Evolutionary conservation across 345 rosid genomes (phyloP).

Genomic region (Lumnitzera racemosa): DNA sequence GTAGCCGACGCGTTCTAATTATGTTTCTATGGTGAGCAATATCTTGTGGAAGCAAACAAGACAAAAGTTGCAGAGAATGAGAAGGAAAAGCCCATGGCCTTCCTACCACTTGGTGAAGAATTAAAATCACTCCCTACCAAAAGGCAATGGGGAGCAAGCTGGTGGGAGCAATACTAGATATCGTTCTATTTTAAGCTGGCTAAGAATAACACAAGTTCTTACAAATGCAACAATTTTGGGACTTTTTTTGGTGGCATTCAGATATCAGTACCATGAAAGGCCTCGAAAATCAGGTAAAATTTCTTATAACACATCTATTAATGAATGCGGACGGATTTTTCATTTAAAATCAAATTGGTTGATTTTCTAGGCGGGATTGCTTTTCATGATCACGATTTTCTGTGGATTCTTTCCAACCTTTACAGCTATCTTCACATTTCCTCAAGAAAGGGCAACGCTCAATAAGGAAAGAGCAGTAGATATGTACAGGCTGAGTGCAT

Average conservation of each 20-base stretch:
- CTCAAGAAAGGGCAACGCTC: slow-evolving; percentile 94
- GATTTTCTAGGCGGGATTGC: slow-evolving; percentile 69
- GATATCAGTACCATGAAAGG: slow-evolving; percentile 48
- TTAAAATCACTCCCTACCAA: slow-evolving; percentile 43
- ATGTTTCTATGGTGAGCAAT: slow-evolving; percentile 29
- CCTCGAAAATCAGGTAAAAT: slow-evolving; percentile 76
- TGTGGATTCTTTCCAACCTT: slow-evolving; percentile 98
- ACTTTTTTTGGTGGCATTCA: slow-evolving; percentile 92
- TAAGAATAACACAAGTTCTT: slow-evolving; percentile 84
- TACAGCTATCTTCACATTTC: slow-evolving; percentile 92
- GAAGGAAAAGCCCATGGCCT: slow-evolving; percentile 64
- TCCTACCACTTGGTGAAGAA: slow-evolving; percentile 65
- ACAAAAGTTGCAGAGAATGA: slow-evolving; percentile 56
- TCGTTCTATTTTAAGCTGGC: slow-evolving; percentile 87
- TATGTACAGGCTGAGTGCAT: slow-evolving; percentile 90
- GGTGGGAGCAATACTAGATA: slow-evolving; percentile 78
- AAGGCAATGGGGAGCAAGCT: slow-evolving; percentile 86
- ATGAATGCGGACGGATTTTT: too few species aligned
- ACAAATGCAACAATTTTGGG: slow-evolving; percentile 83
- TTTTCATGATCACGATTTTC: slow-evolving; percentile 89
- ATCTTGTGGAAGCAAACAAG: slow-evolving; percentile 84
- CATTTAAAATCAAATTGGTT: too few species aligned
- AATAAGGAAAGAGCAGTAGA: slow-evolving; percentile 90
- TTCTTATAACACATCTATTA: too few species aligned
- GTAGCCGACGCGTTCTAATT: not conserved